Evolutionary conservation across 768 basidiomycete species (phyloP).

Genomic region (Tricholomella constricta): DNA sequence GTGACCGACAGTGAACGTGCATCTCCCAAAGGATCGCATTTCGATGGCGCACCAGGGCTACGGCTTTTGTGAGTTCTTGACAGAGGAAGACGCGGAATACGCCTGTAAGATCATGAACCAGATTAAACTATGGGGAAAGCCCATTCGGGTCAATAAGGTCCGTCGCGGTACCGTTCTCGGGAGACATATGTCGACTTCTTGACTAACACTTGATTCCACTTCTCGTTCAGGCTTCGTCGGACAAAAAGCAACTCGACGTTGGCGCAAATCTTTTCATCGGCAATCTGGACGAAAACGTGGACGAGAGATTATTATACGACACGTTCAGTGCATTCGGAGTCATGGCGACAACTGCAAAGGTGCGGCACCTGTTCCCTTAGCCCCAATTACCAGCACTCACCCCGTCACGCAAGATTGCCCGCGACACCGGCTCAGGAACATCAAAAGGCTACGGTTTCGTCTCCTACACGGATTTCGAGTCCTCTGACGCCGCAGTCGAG

Average conservation of each 20-base stretch:
- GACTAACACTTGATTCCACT: neutral
- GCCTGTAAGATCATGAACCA: constrained; percentile 99
- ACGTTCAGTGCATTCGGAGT: constrained; percentile 95
- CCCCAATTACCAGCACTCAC: constrained; percentile 6
- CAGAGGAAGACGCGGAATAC: constrained; percentile 99
- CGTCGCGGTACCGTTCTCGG: constrained; percentile 28
- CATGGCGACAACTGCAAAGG: constrained; percentile 90
- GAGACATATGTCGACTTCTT: neutral
- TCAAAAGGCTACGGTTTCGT: constrained; percentile 99
- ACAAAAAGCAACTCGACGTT: constrained; percentile 97
- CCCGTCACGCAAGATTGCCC: constrained; percentile 69
- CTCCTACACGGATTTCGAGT: constrained; percentile 96
- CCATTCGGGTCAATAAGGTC: constrained; percentile 98
- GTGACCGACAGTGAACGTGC: constrained; percentile 78
- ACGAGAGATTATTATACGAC: constrained; percentile 90
- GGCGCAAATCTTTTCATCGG: constrained; percentile 98
- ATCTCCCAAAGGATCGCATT: constrained; percentile 97
- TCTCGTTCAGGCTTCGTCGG: constrained; percentile 81
- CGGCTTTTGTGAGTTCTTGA: constrained; percentile 99
- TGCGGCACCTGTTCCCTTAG: constrained; percentile 32
- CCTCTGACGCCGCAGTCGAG: constrained; percentile 94
- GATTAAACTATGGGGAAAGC: constrained; percentile 99
- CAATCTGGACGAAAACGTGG: constrained; percentile 92
- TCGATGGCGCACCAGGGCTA: constrained; percentile 99
- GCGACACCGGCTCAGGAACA: constrained; percentile 79